Evolutionary conservation across 805 yeast genomes (phyloP), one percentile per base, ranked within the genome.

Genomic region (Saccharomycopsis fermentans): DNA sequence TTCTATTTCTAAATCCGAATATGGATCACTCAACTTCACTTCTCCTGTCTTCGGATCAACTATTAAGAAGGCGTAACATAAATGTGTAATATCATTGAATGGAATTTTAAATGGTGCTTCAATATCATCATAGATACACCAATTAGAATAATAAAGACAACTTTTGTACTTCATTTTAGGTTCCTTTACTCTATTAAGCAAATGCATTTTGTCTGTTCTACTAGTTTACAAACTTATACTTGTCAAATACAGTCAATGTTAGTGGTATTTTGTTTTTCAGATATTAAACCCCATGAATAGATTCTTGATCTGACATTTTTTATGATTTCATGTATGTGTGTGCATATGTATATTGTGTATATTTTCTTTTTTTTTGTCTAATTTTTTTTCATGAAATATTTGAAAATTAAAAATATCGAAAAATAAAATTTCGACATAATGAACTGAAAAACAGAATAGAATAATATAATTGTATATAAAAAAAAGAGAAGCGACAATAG

Each of bases 1-100:
- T 14, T 54, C 54, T 14, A 77, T 67, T 29, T 79, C 77, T 0
- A 76, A 62, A 64, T 88, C 96, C 1, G 89, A 81, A 83, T 86
- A 81, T 6, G 74, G 69, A 66, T 90, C 96, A 6, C 81, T 73
- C 29, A 82, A 74, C 16, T 67, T 65, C 2, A 88, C 74, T 1
- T 66, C 70, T 0, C 95, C 91, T 0, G 84, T 71, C 0, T 67
- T 65, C 0, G 74, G 65, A 63, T 84, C 80, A 4, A 90, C 77
- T 36, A 78, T 72, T 55, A 87, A 75, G 69, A 92, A 92, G 0
- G 97, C 87, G 69, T 87, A 94, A 65, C 84, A 83, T 1, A 94
- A 69, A 62, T 88, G 87, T 19, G 96, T 81, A 0, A 87, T 67
- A 11, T 69, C 64, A 0, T 75, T 68, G 1, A 78, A 69, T 1